A percentile compares a stretch with the other conserved stretches of the same genome.
These are phyloP conservation scores for Thoreauomyces humboldtii DNA, from an alignment of 192 early-diverging fungal genomes.

Conservation along the genomic window DNA sequence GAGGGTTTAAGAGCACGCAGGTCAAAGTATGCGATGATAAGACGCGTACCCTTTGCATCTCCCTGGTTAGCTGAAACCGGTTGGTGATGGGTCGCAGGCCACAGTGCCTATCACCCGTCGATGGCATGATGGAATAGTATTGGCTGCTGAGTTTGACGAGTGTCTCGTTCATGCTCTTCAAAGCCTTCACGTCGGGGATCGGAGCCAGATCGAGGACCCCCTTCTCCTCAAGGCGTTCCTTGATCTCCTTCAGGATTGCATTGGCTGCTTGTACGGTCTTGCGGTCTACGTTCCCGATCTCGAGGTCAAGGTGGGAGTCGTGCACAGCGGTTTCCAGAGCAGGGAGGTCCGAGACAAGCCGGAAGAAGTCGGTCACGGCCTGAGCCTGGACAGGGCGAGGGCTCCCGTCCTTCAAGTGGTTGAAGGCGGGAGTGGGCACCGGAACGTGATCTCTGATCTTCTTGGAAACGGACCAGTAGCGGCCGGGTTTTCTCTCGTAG, in stretches of 20 bases:
- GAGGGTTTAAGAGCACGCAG: neutral
- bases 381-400: neutral
- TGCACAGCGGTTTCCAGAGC: slow-evolving; percentile 2
- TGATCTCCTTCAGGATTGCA: slow-evolving; percentile 23
- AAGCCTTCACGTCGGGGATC: slow-evolving; percentile 19
- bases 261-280: slow-evolving; percentile 23
- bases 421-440: neutral
- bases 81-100: slow-evolving; percentile 19
- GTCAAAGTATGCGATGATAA: too few relatives aligned
- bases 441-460: neutral
- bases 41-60: too few relatives aligned
- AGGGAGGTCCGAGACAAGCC: slow-evolving; percentile 32
- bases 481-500: slow-evolving; percentile 30
- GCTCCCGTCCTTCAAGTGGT: too few relatives aligned
- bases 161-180: slow-evolving; percentile 12
- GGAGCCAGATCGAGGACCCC: slow-evolving; percentile 6
- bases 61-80: too few relatives aligned
- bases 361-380: slow-evolving; percentile 18
- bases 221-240: slow-evolving; percentile 27
- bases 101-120: neutral
- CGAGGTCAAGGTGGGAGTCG: slow-evolving; percentile 6
- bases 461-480: slow-evolving; percentile 15
- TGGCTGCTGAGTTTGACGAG: slow-evolving; percentile 27
- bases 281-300: slow-evolving; percentile 24
- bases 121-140: slow-evolving; percentile 32